Evolutionary conservation across 2,329 filamentous ascomycete genomes (phyloP).

Genomic region (Cercospora sp.): DNA sequence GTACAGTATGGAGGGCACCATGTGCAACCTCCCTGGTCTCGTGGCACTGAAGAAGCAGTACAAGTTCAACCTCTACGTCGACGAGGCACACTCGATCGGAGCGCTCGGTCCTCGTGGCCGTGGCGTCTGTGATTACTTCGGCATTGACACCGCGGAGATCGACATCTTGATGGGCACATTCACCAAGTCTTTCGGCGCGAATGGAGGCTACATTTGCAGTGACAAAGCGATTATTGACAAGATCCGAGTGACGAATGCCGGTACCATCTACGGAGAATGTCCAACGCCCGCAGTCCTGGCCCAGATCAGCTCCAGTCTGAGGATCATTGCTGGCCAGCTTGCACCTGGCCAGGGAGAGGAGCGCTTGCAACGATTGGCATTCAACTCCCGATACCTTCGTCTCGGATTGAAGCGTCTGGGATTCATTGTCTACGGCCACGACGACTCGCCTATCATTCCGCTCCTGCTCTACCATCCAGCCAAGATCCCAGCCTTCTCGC

Average conservation of each 20-base stretch:
- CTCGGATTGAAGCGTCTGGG: constrained; percentile 95
- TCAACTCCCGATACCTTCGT: constrained; percentile 98
- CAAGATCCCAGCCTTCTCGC: constrained; percentile 97
- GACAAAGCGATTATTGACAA: constrained; percentile 92
- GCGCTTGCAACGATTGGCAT: constrained; percentile 89
- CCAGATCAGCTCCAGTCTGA: constrained; percentile 84
- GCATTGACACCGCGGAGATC: constrained; percentile 80
- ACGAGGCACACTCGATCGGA: constrained; percentile 95
- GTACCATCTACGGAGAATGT: constrained; percentile 82
- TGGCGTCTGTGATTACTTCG: constrained; percentile 97
- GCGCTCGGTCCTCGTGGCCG: constrained; percentile 84
- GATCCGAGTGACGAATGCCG: constrained; percentile 80
- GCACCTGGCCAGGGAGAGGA: constrained; percentile 91
- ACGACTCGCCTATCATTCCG: constrained; percentile 96
- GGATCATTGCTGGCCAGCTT: constrained; percentile 85
- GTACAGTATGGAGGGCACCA: constrained; percentile 99
- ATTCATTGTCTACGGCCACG: constrained; percentile 94
- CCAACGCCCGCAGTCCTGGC: constrained; percentile 84
- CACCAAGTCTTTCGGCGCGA: constrained; percentile 97
- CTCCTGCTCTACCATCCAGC: constrained; percentile 95
- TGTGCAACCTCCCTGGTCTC: constrained; percentile 94
- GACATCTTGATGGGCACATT: constrained; percentile 98
- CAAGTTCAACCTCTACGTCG: constrained; percentile 94
- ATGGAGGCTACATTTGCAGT: constrained; percentile 90
- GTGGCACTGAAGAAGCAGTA: constrained; percentile 88